Base-by-base conservation (phyloP, 2,329 filamentous ascomycete species). In the Blastomyces percursus region DNA sequence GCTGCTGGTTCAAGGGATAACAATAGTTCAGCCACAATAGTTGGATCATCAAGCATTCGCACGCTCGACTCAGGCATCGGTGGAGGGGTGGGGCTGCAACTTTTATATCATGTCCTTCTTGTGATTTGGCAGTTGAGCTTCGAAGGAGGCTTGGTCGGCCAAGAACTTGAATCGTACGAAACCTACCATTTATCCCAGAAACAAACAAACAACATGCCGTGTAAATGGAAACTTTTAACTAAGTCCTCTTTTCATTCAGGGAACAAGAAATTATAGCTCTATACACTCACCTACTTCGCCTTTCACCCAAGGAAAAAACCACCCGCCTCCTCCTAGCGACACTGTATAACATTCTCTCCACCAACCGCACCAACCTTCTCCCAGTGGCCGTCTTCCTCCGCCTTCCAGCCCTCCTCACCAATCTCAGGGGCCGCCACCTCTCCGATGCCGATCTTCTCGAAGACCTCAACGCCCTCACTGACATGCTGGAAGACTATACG, bases 81-180 rank as follows among this genome's bases (percentile, higher is more conserved):
- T 63, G 91, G 91, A 58, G 91, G 91, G 9, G 90, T 99, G 64
- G 91, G 91, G 1, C 80, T 99, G 50, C 94, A 99, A 75, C 83
- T 97, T 50, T 82, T 99, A 50, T 99, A 99, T 74, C 91, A 96
- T 71, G 89, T 96, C 19, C 82, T 99, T 27, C 82, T 99, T 59
- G 92, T 96, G 14, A 79, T 99, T 63, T 99, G 94, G 94, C 92
- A 97, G 79, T 81, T 99, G 68, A 96, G 91, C 72, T 99, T 99
- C 68, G 94, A 97, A 73, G 84, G 81, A 38, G 75, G 79, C 63
- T 74, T 85, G 14, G 80, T 88, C 58, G 90, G 91, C 14, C 86
- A 88, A 64, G 91, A 93, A 51, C 80, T 99, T 63, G 90, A 97
- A 76, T 86, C 91, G 90, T 94, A 81, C 70, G 87, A 77, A 38